These are phyloP conservation scores for Verbena officinalis DNA, from an alignment of 257 asterid genomes.

Conservation along the genomic window DNA sequence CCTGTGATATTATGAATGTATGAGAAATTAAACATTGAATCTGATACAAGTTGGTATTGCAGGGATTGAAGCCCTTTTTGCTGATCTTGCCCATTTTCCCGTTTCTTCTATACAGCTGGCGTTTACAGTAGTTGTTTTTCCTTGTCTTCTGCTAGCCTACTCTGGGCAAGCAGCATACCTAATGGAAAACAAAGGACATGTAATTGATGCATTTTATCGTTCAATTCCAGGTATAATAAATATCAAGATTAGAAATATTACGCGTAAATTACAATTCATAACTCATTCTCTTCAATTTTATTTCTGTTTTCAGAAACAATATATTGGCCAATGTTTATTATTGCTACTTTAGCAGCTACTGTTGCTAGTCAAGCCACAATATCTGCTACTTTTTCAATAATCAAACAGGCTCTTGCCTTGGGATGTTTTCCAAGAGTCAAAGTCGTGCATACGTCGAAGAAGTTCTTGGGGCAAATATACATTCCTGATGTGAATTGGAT, in stretches of 20 bases:
- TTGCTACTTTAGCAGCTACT: conserved; percentile 81
- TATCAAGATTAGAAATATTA: neutral
- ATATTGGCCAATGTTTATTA: conserved; percentile 76
- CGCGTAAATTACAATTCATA: conserved; percentile 3
- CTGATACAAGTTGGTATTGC: conserved; percentile 35
- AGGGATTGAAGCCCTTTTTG: conserved; percentile 86
- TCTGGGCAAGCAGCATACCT: conserved; percentile 86
- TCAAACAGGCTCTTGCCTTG: conserved; percentile 73
- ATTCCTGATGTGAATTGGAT: conserved; percentile 81
- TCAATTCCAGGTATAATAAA: conserved; percentile 64
- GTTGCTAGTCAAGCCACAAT: conserved; percentile 90
- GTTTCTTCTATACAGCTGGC: conserved; percentile 73
- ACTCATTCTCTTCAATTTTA: conserved; percentile 16
- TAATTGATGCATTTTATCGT: conserved; percentile 64
- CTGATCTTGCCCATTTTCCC: conserved; percentile 76
- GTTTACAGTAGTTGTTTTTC: conserved; percentile 62
- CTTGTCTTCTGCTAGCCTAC: conserved; percentile 78
- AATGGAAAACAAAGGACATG: conserved; percentile 59
- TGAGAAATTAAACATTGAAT: neutral
- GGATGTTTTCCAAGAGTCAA: conserved; percentile 85
- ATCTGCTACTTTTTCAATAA: conserved; percentile 74
- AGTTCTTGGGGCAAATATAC: conserved; percentile 70
- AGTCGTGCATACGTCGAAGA: conserved; percentile 85
- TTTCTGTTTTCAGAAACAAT: conserved; percentile 51
- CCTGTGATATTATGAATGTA: neutral